Base-by-base conservation (phyloP, 2,329 filamentous ascomycete species). In the Pyrenochaeta sp. region DNA sequence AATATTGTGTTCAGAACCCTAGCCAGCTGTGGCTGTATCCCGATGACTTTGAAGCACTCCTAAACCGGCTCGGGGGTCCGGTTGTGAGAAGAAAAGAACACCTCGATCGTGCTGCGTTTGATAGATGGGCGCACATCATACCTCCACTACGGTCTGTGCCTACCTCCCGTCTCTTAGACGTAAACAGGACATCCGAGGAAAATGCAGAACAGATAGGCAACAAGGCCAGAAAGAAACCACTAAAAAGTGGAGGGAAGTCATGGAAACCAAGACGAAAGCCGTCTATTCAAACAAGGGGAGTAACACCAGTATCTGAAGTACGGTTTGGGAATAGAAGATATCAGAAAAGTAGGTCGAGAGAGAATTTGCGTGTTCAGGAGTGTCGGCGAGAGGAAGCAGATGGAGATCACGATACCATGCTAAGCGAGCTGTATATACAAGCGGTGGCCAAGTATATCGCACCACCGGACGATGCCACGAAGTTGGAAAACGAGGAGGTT, bases 11-110 rank as follows among this genome's bases (percentile, higher is more conserved):
- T 1, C 30, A 61, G 4, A 55, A 61, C 35, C 49, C 50, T 1
- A 37, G 60, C 2, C 57, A 69, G 31, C 33, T 43, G 1, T 70
- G 60, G 61, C 30, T 36, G 17, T 72, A 63, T 23, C 69, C 66
- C 11, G 42, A 45, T 2, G 62, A 70, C 31, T 69, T 57, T n/a
- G 43, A 53, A 1, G 39, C 49, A 23, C 42, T 67, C 31, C 43
- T 63, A 9, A 33, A 45, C 2, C 27, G 46, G 5, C 39, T 64
- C 2, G 59, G 59, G 9, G 63, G 56, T 12, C 51, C 59, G 6
- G 41, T 15, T n/a, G 7, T 31, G 7, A 31, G 50, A n/a, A 27
- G 42, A n/a, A 35, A 39, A 2, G 49, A 36, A 4, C 54, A 66
- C 36, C 32, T 37, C 10, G 64, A 67, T 37, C 37, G 59, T 11